These are phyloP conservation scores for Solanum hybrid DNA, from an alignment of 305 asterid genomes.

Conservation along the genomic window DNA sequence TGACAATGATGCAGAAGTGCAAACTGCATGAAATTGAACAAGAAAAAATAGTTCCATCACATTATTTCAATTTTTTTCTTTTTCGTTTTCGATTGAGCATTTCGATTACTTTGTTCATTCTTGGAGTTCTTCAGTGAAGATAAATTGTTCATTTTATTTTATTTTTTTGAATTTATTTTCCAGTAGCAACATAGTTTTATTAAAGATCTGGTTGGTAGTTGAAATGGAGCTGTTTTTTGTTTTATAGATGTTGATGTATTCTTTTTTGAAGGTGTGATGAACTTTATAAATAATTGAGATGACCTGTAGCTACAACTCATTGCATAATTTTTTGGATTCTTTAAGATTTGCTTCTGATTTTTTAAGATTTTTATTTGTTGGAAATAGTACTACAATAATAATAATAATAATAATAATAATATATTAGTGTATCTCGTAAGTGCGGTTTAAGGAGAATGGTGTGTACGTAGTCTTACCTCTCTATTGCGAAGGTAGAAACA, in stretches of 20 bases:
- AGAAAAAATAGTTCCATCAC: constrained; percentile 3
- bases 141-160: constrained; percentile 22
- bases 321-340: background rate
- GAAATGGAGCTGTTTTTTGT: constrained; percentile 3
- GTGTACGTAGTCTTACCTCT: too few species aligned
- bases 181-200: constrained; percentile 6
- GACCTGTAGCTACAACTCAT: constrained; percentile 11
- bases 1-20: constrained; percentile 12
- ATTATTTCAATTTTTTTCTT: background rate
- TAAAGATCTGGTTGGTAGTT: constrained; percentile 4
- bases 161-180: background rate
- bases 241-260: constrained; percentile 13
- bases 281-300: constrained; percentile 38
- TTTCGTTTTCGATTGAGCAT: background rate
- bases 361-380: constrained; percentile 3
- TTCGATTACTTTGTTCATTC: constrained; percentile 37
- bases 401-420: too few species aligned
- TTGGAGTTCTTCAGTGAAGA: constrained; percentile 32
- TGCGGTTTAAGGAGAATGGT: background rate
- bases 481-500: too few species aligned
- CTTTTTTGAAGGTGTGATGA: constrained; percentile 15
- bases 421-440: background rate
- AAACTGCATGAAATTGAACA: constrained; percentile 3
- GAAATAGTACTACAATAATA: background rate
- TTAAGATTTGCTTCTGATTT: constrained; percentile 2